Evolutionary conservation across 2,329 filamentous ascomycete genomes (phyloP), one percentile per base, ranked within the genome.

Genomic region (Diaporthe amygdali): DNA sequence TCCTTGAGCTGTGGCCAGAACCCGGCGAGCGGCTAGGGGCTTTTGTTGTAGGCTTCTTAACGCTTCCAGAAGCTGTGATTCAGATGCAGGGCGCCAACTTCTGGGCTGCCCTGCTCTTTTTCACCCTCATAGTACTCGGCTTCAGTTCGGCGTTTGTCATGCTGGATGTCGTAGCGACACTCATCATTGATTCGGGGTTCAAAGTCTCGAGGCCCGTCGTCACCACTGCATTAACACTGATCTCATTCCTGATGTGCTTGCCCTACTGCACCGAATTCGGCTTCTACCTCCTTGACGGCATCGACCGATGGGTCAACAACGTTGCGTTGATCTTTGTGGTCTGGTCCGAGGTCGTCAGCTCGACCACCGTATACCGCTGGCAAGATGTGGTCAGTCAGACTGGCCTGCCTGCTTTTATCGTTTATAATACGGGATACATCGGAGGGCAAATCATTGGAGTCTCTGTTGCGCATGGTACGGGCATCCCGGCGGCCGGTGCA

Each of bases 81-180:
- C 83, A 89, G 70, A 88, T 90, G 84, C 88, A 88, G 0, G 88
- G 83, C 0, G 81, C 87, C 2, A 89, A 89, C 51, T 89, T 87
- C 73, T 90, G 88, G 88, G 87, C 88, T 0, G 80, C 89, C n/a
- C 79, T 87, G 0, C 78, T 90, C 1, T 90, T 90, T 77, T 88
- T 90, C 71, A 90, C 88, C 0, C 81, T 90, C 8, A 84, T 89
- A 71, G 85, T 90, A 0, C 83, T 90, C 0, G 88, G 88, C 0
- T 89, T 88, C 75, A 88, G 85, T 71, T 90, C 88, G 0, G 86
- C 88, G 0, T 90, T 90, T 71, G 88, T 87, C 59, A 89, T 90
- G 87, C 78, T 90, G 7, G 88, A 90, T 74, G 87, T 86, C 5
- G 82, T 86, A 5, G 85, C 86, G 9, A 90, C 88, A 0, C 75